Conservation (phyloP, 2,329 filamentous ascomycete species). For the Colletotrichum phormii region DNA sequence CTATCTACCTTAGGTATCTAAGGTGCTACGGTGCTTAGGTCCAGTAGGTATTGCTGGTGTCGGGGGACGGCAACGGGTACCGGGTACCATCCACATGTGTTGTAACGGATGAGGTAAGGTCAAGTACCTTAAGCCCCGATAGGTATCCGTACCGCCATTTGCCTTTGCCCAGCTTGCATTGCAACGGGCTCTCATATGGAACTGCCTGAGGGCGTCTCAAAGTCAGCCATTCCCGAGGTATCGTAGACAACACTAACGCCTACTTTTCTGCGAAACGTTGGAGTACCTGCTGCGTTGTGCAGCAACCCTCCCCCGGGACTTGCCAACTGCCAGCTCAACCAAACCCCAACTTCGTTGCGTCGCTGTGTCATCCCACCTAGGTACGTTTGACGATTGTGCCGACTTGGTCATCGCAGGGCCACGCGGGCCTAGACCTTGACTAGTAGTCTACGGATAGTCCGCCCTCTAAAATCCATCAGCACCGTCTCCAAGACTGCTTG, state of each 20-base stretch:
- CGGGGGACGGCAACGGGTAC: conserved; percentile 17
- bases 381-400: conserved; percentile 30
- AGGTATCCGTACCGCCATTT: not conserved
- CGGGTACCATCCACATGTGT: conserved; percentile 24
- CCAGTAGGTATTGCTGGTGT: not conserved
- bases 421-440: conserved; percentile 27
- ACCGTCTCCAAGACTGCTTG: conserved; percentile 24
- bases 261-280: not conserved
- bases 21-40: no score
- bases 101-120: conserved; percentile 5
- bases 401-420: conserved; percentile 18
- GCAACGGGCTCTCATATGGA: conserved; percentile 19
- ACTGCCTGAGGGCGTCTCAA: not conserved
- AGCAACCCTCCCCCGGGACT: not conserved
- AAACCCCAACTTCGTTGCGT: conserved; percentile 2
- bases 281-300: not conserved
- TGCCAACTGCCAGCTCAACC: conserved; percentile 13
- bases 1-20: no score
- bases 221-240: conserved; percentile 4
- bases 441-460: conserved; percentile 25
- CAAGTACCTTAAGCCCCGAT: not conserved
- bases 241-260: not conserved
- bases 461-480: conserved; percentile 27
- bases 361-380: conserved; percentile 29
- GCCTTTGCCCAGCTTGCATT: conserved; percentile 1